These are phyloP conservation scores for Talaromyces rugulosus DNA, from an alignment of 2,329 filamentous ascomycete species.

Conservation along the genomic window DNA sequence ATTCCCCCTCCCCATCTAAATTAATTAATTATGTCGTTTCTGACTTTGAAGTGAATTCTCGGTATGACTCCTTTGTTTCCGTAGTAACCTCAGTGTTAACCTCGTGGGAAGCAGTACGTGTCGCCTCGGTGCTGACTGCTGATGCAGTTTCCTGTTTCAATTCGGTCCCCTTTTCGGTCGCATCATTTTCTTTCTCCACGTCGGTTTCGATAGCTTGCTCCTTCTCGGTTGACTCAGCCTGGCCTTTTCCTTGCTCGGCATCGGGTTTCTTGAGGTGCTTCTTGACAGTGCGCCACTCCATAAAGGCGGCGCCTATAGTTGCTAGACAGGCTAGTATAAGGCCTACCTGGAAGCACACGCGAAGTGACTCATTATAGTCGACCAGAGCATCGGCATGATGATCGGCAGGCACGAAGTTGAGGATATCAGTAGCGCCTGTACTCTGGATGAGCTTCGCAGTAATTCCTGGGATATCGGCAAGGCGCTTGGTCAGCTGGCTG, in stretches of 20 bases:
- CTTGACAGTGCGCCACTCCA: conserved; percentile 7
- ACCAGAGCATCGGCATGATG: neutral
- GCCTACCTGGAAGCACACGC: neutral
- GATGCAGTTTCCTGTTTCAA: neutral
- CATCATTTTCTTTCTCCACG: neutral
- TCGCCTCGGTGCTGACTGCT: neutral
- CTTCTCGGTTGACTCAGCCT: neutral
- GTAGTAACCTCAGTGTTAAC: neutral
- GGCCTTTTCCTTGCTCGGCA: neutral
- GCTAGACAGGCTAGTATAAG: conserved; percentile 6
- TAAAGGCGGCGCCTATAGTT: neutral
- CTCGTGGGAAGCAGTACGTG: neutral
- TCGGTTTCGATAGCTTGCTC: neutral
- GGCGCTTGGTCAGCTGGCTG: conserved; percentile 14
- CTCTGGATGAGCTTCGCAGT: conserved; percentile 1
- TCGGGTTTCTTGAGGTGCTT: neutral
- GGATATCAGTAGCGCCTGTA: conserved; percentile 3
- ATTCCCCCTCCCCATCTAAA: neutral
- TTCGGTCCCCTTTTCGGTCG: neutral
- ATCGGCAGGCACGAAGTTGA: conserved; percentile 1
- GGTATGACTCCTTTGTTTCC: neutral
- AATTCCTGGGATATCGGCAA: conserved; percentile 26
- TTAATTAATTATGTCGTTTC: neutral
- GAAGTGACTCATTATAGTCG: conserved; percentile 2
- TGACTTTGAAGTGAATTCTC: neutral